Evolutionary conservation across 139 green algal genomes (phyloP).

Genomic region (Micromonas pusilla): DNA sequence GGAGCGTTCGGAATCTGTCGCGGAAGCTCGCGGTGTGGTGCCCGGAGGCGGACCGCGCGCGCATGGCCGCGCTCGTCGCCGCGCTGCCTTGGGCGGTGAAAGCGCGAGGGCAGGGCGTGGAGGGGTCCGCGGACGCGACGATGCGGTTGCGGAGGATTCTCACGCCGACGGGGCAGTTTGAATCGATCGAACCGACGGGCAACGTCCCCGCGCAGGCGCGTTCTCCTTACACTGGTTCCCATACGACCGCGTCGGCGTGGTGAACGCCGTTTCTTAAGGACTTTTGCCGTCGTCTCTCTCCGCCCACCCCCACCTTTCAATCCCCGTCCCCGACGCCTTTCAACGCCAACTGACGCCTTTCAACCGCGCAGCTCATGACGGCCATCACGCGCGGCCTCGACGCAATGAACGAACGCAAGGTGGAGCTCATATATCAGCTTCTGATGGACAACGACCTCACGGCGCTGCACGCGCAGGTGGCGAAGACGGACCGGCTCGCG

Average conservation of each 20-base stretch:
- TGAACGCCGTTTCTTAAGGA: too few species aligned
- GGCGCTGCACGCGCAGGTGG: background rate
- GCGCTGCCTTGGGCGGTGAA: constrained; percentile 12
- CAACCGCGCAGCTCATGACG: constrained; percentile 7
- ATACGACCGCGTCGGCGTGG: too few species aligned
- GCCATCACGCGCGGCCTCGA: background rate
- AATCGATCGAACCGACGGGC: background rate
- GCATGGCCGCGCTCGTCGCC: background rate
- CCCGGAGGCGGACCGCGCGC: too few species aligned
- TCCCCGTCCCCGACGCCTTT: too few species aligned
- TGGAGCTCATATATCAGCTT: constrained; percentile 2
- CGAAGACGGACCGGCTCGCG: background rate
- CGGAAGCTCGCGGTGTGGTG: background rate
- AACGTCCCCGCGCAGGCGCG: constrained; percentile 2
- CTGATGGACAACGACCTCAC: constrained; percentile 18
- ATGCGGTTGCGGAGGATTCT: background rate
- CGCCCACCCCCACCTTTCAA: too few species aligned
- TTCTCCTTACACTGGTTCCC: too few species aligned
- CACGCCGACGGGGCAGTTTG: background rate
- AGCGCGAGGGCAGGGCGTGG: background rate
- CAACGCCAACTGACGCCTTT: too few species aligned
- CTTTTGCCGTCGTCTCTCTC: too few species aligned
- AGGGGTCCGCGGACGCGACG: background rate
- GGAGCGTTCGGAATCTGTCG: background rate
- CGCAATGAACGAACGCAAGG: background rate